These are phyloP conservation scores for Metarhizium rileyi DNA, from an alignment of 2,329 filamentous ascomycete species.

Conservation along the genomic window DNA sequence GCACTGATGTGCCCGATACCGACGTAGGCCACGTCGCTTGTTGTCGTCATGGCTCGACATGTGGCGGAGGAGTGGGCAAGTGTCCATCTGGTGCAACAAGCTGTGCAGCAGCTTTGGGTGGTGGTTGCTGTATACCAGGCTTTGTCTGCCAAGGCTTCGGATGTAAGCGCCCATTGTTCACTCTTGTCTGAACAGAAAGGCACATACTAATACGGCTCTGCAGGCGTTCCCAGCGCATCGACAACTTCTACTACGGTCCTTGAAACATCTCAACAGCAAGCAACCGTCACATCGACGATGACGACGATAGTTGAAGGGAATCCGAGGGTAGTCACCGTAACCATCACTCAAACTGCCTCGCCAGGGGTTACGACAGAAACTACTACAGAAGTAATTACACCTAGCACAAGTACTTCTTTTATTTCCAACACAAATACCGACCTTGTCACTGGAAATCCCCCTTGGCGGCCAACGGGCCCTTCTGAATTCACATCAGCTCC, in stretches of 20 bases:
- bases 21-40: slow-evolving; percentile 63
- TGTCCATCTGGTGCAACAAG: slow-evolving; percentile 54
- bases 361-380: slow-evolving; percentile 28
- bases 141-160: slow-evolving; percentile 61
- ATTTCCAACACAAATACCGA: slow-evolving; percentile 27
- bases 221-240: slow-evolving; percentile 24
- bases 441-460: slow-evolving; percentile 29
- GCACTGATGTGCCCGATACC: slow-evolving; percentile 53
- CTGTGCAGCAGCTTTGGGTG: slow-evolving; percentile 56
- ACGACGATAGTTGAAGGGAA: slow-evolving; percentile 26
- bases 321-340: slow-evolving; percentile 32
- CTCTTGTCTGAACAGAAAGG: neutral
- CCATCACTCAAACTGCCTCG: slow-evolving; percentile 27
- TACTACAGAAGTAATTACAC: slow-evolving; percentile 1
- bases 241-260: slow-evolving; percentile 16
- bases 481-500: slow-evolving; percentile 25
- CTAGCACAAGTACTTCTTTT: slow-evolving; percentile 22
- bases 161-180: slow-evolving; percentile 38
- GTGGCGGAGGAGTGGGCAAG: slow-evolving; percentile 50
- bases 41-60: slow-evolving; percentile 56
- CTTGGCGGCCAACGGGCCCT: slow-evolving; percentile 31
- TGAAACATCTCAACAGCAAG: slow-evolving; percentile 10
- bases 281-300: slow-evolving; percentile 29
- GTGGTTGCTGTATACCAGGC: slow-evolving; percentile 67
- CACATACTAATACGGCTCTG: neutral